Conservation (phyloP, 495 filamentous ascomycete species). For the Xylaria acuta region DNA sequence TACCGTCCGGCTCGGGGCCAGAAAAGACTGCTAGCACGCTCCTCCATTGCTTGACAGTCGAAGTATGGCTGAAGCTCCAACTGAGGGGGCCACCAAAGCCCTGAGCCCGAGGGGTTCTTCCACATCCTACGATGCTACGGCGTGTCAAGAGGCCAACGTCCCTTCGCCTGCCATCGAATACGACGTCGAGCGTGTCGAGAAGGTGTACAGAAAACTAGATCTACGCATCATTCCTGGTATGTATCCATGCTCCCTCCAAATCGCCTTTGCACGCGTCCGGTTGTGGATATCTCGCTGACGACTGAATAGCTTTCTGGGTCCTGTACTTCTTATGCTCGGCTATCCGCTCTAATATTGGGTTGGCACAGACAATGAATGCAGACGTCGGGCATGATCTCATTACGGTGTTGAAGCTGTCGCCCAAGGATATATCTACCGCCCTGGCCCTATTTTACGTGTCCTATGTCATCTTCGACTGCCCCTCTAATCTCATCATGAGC, state of each 20-base stretch:
- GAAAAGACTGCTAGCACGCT: conserved; percentile 27
- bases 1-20: not conserved
- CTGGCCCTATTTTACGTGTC: conserved; percentile 89
- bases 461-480: conserved; percentile 88
- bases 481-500: conserved; percentile 90
- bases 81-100: conserved; percentile 39
- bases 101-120: conserved; percentile 29
- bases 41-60: conserved; percentile 59
- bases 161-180: conserved; percentile 45
- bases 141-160: conserved; percentile 24
- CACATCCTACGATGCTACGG: conserved; percentile 28
- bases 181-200: conserved; percentile 63
- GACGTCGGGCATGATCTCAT: conserved; percentile 70
- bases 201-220: conserved; percentile 80
- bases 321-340: conserved; percentile 93
- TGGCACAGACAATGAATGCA: conserved; percentile 89
- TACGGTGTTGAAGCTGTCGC: conserved; percentile 67
- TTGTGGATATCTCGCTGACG: conserved; percentile 23
- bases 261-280: not conserved
- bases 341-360: conserved; percentile 86
- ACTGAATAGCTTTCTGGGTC: conserved; percentile 76
- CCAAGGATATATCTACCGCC: conserved; percentile 79
- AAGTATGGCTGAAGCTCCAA: conserved; percentile 50
- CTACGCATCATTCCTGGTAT: conserved; percentile 79
- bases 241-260: conserved; percentile 5